Conservation (phyloP, 2,329 filamentous ascomycete genomes). For the Apiospora sp. region DNA sequence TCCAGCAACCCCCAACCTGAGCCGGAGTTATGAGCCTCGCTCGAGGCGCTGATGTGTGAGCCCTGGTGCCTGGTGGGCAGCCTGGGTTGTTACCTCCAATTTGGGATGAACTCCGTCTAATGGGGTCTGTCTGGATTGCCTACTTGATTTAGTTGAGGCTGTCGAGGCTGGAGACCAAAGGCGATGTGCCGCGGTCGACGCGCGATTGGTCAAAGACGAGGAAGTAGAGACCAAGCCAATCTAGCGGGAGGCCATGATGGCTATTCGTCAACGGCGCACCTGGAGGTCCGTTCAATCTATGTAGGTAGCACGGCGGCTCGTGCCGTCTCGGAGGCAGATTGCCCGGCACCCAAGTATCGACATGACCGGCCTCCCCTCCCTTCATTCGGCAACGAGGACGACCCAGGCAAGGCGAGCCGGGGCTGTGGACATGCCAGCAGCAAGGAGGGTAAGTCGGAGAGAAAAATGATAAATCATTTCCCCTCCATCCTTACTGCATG, state of each 20-base stretch:
- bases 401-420: neutral
- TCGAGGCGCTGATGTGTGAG: neutral
- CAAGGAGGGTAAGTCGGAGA: neutral
- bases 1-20: neutral
- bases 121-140: neutral
- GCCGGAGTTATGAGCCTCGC: neutral
- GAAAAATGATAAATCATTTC: neutral
- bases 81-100: neutral
- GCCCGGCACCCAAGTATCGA: neutral
- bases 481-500: too few relatives aligned
- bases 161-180: neutral
- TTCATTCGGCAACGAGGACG: neutral
- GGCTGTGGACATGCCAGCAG: neutral
- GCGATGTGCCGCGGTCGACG: neutral
- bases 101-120: neutral
- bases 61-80: neutral
- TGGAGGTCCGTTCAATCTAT: neutral
- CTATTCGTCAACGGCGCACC: neutral
- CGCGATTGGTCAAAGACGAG: neutral
- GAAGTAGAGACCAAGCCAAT: neutral
- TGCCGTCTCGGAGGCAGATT: conserved; percentile 17
- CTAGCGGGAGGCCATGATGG: neutral
- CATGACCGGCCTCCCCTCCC: neutral
- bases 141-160: neutral
- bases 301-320: conserved; percentile 6